Percentiles rank a stretch among this genome's conserved stretches.
Conservation (phyloP, 2,329 filamentous ascomycete species). For the Botryotinia convoluta region DNA sequence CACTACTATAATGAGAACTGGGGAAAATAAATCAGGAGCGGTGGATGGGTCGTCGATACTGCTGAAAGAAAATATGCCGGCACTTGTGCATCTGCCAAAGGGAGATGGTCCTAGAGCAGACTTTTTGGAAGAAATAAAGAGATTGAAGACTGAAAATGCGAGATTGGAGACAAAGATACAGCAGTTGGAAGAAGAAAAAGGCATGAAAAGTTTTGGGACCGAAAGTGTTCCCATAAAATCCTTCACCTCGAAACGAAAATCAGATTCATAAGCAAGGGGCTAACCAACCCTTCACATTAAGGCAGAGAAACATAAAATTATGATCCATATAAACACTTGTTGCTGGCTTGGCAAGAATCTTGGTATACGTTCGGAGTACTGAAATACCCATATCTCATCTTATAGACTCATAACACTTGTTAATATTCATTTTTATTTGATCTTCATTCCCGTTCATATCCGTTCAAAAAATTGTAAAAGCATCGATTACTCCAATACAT, state of each 20-base stretch:
- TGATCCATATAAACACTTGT: background rate
- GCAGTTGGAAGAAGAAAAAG: background rate
- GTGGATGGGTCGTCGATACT: background rate
- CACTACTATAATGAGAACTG: background rate
- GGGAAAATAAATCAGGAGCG: background rate
- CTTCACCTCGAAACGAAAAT: background rate
- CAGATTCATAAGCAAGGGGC: too few relatives aligned
- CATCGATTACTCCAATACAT: background rate
- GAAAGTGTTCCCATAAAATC: background rate
- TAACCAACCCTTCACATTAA: background rate
- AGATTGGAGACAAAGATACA: background rate
- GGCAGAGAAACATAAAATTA: background rate
- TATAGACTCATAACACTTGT: background rate
- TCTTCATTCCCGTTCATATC: background rate
- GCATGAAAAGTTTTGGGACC: background rate
- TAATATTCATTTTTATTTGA: background rate
- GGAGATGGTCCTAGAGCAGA: accelerated
- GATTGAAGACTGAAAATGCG: background rate
- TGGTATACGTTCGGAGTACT: background rate
- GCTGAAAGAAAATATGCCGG: background rate
- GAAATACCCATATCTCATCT: too few relatives aligned
- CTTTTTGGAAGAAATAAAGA: background rate
- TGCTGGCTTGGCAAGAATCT: background rate
- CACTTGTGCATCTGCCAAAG: background rate
- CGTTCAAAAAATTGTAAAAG: background rate